These are phyloP conservation scores for Aspergillus coremiiformis DNA, from an alignment of 495 filamentous ascomycete species.

Conservation along the genomic window DNA sequence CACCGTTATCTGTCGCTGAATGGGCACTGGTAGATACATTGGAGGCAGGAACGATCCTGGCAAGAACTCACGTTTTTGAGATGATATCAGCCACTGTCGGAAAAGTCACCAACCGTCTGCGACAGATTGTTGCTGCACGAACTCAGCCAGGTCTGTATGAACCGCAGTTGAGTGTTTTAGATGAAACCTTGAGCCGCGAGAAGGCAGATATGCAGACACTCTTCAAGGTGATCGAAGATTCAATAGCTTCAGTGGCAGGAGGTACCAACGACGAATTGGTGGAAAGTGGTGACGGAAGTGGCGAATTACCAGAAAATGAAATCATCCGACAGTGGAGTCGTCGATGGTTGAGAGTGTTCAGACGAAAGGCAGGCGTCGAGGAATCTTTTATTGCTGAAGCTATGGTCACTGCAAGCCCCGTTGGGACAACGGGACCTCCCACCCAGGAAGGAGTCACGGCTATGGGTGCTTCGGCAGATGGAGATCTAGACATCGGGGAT, in stretches of 20 bases:
- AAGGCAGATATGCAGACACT: conserved; percentile 65
- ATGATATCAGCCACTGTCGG: conserved; percentile 79
- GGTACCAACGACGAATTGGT: conserved; percentile 67
- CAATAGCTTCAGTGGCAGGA: conserved; percentile 61
- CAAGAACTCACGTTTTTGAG: conserved; percentile 73
- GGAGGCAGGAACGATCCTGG: conserved; percentile 60
- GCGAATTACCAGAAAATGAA: conserved; percentile 43
- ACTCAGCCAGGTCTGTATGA: conserved; percentile 46
- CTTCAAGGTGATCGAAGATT: conserved; percentile 75
- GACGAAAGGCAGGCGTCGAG: conserved; percentile 74
- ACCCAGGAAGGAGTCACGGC: conserved; percentile 7
- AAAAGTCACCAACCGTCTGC: conserved; percentile 85
- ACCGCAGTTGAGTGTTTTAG: conserved; percentile 54
- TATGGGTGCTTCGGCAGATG: conserved; percentile 17
- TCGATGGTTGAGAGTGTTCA: conserved; percentile 80
- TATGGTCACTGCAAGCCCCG: conserved; percentile 29
- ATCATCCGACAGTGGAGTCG: conserved; percentile 74
- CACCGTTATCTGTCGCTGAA: conserved; percentile 71
- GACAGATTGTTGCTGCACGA: conserved; percentile 66
- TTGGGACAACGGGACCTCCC: conserved; percentile 31
- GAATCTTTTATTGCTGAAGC: conserved; percentile 52
- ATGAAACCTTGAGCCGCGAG: conserved; percentile 59
- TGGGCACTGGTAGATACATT: conserved; percentile 71
- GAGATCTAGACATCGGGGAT: conserved; percentile 27
- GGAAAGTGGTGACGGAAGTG: conserved; percentile 43